Evolutionary conservation across 257 asterid genomes (phyloP).

Genomic region (Anisodus tanguticus): DNA sequence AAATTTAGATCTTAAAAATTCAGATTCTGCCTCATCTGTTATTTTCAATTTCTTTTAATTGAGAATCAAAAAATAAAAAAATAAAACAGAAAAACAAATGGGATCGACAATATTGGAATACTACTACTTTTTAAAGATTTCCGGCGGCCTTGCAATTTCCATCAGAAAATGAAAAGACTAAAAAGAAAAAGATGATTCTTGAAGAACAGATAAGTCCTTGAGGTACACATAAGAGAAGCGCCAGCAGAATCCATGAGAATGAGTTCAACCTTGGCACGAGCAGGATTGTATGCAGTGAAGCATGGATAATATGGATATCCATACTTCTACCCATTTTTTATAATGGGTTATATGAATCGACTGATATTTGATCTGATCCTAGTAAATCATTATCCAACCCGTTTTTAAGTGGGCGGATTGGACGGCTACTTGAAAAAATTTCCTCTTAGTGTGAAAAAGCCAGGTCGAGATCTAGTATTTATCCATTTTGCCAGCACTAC

Average conservation of each 20-base stretch:
- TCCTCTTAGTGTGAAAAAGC: no score
- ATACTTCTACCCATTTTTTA: neutral
- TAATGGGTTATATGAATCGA: neutral
- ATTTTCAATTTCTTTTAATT: neutral
- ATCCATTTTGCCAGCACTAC: neutral
- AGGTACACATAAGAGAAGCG: neutral
- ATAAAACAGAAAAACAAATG: neutral
- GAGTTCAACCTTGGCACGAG: neutral
- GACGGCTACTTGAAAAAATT: neutral
- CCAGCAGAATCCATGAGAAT: neutral
- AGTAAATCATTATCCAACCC: neutral
- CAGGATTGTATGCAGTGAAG: neutral
- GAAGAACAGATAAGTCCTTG: neutral
- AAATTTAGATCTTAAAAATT: neutral
- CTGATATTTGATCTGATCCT: neutral
- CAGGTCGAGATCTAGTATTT: neutral
- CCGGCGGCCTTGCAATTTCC: neutral
- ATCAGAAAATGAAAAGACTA: neutral
- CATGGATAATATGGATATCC: conserved; percentile 9
- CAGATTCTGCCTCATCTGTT: neutral
- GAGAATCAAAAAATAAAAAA: neutral
- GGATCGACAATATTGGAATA: neutral
- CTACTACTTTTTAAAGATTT: neutral
- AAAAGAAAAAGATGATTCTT: neutral
- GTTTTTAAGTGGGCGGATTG: neutral